Percentiles rank a stretch among this genome's conserved stretches.
phyloP scores from a whole-genome alignment of 345 rosid genomes.

The Rhodomyrtus tomentosa region DNA sequence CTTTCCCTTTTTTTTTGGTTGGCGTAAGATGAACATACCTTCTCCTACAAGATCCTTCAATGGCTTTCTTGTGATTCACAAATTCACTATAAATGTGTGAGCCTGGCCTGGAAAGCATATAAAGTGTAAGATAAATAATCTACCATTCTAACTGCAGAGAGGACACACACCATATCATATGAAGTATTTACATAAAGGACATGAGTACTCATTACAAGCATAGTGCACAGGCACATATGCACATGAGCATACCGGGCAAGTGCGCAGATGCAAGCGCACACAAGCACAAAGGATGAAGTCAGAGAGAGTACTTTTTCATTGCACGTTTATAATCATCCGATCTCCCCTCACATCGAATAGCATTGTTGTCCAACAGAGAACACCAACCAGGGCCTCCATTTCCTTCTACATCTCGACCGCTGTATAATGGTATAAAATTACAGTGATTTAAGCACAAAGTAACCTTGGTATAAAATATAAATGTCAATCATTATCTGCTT shows the following conservation, averaged over 20 bases:
- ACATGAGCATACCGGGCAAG: neutral
- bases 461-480: neutral
- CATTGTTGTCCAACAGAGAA: constrained; percentile 17
- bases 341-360: constrained; percentile 16
- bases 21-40: constrained; percentile 4
- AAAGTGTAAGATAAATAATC: neutral
- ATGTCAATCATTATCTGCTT: neutral
- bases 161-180: neutral
- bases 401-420: constrained; percentile 30
- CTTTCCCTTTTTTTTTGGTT: neutral
- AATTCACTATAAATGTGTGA: constrained; percentile 10
- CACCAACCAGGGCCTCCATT: constrained; percentile 16
- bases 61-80: constrained; percentile 42
- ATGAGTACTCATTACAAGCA: neutral
- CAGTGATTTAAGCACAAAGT: neutral
- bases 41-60: constrained; percentile 48
- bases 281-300: neutral
- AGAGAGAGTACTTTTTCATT: constrained; percentile 38
- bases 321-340: constrained; percentile 28
- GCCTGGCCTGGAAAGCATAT: constrained; percentile 31
- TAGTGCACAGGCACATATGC: neutral
- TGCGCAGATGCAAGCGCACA: neutral
- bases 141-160: neutral
- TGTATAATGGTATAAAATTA: constrained; percentile 7
- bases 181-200: neutral